phyloP scores from a whole-genome alignment of 768 basidiomycete species.

The Trametes punicea region DNA sequence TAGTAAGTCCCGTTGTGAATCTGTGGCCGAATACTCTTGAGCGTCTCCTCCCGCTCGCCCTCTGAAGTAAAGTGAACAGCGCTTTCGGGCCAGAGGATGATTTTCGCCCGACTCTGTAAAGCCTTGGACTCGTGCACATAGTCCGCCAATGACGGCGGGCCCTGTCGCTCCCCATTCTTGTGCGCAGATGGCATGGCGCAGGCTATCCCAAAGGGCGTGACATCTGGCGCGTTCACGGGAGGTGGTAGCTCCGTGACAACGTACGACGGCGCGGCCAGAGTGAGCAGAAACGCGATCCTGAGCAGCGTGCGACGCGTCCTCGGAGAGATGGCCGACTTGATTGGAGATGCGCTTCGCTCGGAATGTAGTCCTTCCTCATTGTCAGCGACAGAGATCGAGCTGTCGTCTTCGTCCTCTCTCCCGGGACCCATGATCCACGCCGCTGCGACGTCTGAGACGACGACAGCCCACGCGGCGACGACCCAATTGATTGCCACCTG shows the following conservation, averaged over 20 bases:
- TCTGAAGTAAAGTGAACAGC: constrained; percentile 61
- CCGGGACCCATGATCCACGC: constrained; percentile 53
- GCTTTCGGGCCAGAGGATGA: constrained; percentile 81
- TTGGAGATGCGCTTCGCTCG: constrained; percentile 9
- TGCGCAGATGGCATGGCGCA: constrained; percentile 60
- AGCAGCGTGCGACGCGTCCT: constrained; percentile 28
- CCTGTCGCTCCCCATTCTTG: constrained; percentile 36
- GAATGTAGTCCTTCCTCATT: constrained; percentile 8
- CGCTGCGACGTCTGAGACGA: constrained; percentile 52
- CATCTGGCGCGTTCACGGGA: constrained; percentile 32
- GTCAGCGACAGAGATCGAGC: background rate
- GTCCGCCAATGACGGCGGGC: constrained; percentile 45
- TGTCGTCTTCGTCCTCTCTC: background rate
- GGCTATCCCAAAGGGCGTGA: constrained; percentile 60
- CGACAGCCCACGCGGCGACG: constrained; percentile 70
- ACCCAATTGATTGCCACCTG: constrained; percentile 68
- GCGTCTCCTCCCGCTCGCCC: constrained; percentile 45
- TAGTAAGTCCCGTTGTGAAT: constrained; percentile 41
- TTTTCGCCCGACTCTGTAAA: constrained; percentile 43
- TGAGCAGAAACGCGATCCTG: constrained; percentile 40
- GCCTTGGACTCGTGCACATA: constrained; percentile 57
- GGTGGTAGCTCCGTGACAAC: constrained; percentile 40
- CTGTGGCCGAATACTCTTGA: constrained; percentile 41
- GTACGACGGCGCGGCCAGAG: constrained; percentile 57
- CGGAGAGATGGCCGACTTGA: background rate